These are phyloP conservation scores for Tetrapyrgos nigripes DNA, from an alignment of 1,284 basidiomycete species.

Conservation along the genomic window DNA sequence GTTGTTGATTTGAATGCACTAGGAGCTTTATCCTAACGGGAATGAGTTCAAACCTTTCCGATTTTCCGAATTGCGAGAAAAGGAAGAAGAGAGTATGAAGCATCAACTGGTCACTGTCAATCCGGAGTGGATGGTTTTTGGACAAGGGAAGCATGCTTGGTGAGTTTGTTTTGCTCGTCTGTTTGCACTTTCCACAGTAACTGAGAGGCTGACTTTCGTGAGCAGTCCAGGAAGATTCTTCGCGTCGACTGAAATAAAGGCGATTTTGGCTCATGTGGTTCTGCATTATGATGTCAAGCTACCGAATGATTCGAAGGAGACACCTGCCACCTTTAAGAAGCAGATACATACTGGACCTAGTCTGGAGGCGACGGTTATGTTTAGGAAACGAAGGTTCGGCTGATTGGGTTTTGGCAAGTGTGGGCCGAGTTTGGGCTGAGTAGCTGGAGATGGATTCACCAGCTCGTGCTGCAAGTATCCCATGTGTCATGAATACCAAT, in stretches of 20 bases:
- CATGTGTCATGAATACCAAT: too few relatives aligned
- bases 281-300: conserved; percentile 41
- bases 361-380: conserved; percentile 17
- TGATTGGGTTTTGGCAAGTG: too few relatives aligned
- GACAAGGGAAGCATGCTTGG: conserved; percentile 35
- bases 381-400: conserved; percentile 9
- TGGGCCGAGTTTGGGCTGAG: too few relatives aligned
- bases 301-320: conserved; percentile 34
- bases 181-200: neutral
- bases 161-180: conserved; percentile 16
- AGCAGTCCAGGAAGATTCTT: conserved; percentile 46
- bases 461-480: too few relatives aligned
- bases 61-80: conserved; percentile 20
- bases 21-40: conserved; percentile 23
- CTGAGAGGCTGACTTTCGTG: conserved; percentile 13
- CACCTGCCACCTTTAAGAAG: conserved; percentile 44
- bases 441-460: too few relatives aligned
- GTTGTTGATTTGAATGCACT: neutral
- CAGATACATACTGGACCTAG: conserved; percentile 18
- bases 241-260: conserved; percentile 39
- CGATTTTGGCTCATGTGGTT: conserved; percentile 42
- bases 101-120: conserved; percentile 12
- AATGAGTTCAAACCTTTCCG: conserved; percentile 24
- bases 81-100: neutral
- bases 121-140: conserved; percentile 25